Evolutionary conservation across 179 eudicot species (phyloP).

Genomic region (Spinacia oleracea): DNA sequence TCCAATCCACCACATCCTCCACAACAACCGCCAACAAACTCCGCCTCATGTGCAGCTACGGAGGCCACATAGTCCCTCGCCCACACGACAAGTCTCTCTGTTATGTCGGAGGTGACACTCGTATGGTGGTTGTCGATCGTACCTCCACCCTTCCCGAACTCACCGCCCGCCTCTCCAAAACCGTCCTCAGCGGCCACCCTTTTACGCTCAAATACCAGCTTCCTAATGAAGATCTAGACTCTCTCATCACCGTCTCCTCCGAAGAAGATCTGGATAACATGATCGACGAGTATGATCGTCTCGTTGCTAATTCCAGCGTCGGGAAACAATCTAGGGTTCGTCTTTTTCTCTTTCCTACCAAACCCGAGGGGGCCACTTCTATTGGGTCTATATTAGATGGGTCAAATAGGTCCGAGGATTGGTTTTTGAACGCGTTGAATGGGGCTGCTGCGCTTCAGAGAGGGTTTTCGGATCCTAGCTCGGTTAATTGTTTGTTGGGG

Average conservation of each 20-base stretch:
- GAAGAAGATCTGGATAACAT: constrained; percentile 65
- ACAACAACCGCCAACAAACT: constrained; percentile 59
- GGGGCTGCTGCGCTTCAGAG: constrained; percentile 41
- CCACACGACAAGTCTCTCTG: constrained; percentile 55
- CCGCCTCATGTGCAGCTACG: constrained; percentile 86
- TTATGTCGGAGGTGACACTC: constrained; percentile 75
- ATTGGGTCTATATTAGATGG: constrained; percentile 56
- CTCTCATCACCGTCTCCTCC: constrained; percentile 47
- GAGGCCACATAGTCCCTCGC: constrained; percentile 85
- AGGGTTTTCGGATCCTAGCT: constrained; percentile 61
- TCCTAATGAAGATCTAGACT: constrained; percentile 66
- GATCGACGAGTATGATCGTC: constrained; percentile 58
- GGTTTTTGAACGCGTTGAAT: constrained; percentile 76
- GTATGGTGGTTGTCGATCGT: constrained; percentile 53
- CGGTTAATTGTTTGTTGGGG: constrained; percentile 66
- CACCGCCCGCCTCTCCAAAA: constrained; percentile 47
- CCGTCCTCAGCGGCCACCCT: constrained; percentile 34
- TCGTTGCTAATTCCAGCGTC: background rate
- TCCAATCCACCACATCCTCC: constrained; percentile 44
- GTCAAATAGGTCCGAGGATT: constrained; percentile 58
- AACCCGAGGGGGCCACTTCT: constrained; percentile 41
- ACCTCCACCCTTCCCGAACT: constrained; percentile 41
- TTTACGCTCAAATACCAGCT: constrained; percentile 64
- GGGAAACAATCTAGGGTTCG: constrained; percentile 45
- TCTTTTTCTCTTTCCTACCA: constrained; percentile 50